Evolutionary conservation across 225 moss, liverwort and hornwort species (phyloP).

Genomic region (Pseudoscleropodium purum): DNA sequence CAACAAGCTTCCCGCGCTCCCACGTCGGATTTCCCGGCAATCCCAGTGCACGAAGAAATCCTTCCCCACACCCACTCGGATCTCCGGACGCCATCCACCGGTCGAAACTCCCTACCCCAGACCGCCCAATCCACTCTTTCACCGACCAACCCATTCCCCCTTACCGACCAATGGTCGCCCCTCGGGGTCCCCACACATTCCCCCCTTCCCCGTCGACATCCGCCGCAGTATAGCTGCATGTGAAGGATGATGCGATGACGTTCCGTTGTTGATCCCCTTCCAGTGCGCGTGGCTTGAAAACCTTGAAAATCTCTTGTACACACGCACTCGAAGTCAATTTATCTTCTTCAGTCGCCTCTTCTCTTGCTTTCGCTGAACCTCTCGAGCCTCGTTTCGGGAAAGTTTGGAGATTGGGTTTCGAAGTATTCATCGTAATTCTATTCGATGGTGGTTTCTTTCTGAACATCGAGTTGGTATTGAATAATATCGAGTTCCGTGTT

Average conservation of each 20-base stretch:
- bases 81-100: not conserved
- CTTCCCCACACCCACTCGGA: not conserved
- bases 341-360: no score
- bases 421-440: not conserved
- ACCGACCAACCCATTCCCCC: not conserved
- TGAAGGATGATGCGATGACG: not conserved
- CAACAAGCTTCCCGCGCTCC: slow-evolving; percentile 7
- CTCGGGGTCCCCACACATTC: not conserved
- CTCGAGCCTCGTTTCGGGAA: not conserved
- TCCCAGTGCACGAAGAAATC: not conserved
- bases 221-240: not conserved
- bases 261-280: not conserved
- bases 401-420: not conserved
- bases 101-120: not conserved
- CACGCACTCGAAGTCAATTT: not conserved
- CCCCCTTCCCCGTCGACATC: not conserved
- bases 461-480: not conserved
- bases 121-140: not conserved
- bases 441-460: not conserved
- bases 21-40: slow-evolving; percentile 14
- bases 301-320: not conserved
- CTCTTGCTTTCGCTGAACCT: not conserved
- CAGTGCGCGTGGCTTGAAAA: not conserved
- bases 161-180: not conserved
- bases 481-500: not conserved